Evolutionary conservation across 169 alveolate genomes (phyloP), one percentile per base, ranked within the genome.

Genomic region (Theileria equi): DNA sequence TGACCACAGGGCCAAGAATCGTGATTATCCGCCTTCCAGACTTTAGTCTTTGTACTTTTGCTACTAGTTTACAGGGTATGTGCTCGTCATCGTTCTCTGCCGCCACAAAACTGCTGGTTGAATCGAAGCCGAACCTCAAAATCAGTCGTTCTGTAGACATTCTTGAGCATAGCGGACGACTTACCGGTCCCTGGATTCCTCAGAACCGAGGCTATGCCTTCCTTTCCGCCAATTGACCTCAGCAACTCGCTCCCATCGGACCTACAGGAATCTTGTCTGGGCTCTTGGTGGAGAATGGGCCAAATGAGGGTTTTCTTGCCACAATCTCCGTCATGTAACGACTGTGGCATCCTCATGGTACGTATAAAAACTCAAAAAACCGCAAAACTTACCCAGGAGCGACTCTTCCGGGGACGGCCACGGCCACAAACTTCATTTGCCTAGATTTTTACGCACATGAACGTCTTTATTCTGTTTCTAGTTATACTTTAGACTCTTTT

Each of bases 351-450:
- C n/a, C n/a, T n/a, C n/a, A n/a, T n/a, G n/a, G n/a, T n/a, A n/a
- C n/a, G n/a, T n/a, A n/a, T n/a, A n/a, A n/a, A n/a, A n/a, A n/a
- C n/a, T n/a, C n/a, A 16, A 0, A 6, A n/a, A 32, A 0, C 6
- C 5, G 1, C 1, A n/a, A 23, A 23, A 28, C 65, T 17, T 73
- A 73, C 83, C 69, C 78, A 31, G 59, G 40, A 61, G 66, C 34
- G n/a, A 73, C 61, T 1, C 5, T 44, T 11, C 83, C 83, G 1
- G 83, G 83, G 1, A 73, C 83, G 5, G 83, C 83, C 8, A 73
- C 40, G 23, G 55, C 57, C 10, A 45, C 40, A 47, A 73, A 40
- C 43, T 49, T 61, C 78, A 63, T 73, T 32, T 16, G n/a, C n/a
- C n/a, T n/a, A n/a, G n/a, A n/a, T n/a, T n/a, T n/a, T n/a, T n/a